Base-by-base conservation (phyloP, 257 asterid species). In the Solanum paucissectum region DNA sequence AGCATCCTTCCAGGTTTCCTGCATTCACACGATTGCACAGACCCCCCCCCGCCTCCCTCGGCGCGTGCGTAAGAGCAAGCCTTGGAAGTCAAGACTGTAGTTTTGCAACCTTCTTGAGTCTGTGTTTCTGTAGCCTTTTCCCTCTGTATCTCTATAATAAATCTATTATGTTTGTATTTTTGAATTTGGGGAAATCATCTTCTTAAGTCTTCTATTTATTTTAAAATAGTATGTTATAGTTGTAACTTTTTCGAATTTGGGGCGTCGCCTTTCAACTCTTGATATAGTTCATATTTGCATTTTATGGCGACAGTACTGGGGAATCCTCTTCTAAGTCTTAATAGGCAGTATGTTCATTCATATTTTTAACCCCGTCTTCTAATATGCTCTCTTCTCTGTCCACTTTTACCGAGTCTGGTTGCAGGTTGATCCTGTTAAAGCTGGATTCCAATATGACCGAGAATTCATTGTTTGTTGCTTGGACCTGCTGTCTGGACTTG, bases 401-500 rank as follows among this genome's bases (percentile, higher is more conserved):
- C 25, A 49, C 69, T 49, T 49, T 49, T 49, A 49, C 32, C 5
- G 86, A 87, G 14, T 88, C 71, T 90, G 81, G 76, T 87, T 92
- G 90, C 94, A 97, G 99, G 95, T 91, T 88, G 94, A 95, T 91
- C 95, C 98, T 68, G 93, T 88, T 91, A 91, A 98, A 89, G 94
- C 98, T 88, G 98, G 97, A 84, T 90, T 91, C 37, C 99, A 92
- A 88, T 95, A 94, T 94, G 99, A 97, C 91, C 96, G 91, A 91
- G 99, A 96, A 89, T 97, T 97, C 88, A 90, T 93, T 74, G 99
- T 96, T 85, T 97, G 99, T 93, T 97, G 94, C 85, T 93, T 97
- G 98, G 99, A 97, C 92, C 99, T 97, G 92, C 95, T 97, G 87
- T 97, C 99, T 87, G 99, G 99, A 88, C 98, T 97, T 87, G 88